Conservation (phyloP, 2,329 filamentous ascomycete genomes). For the Fusarium humuli region DNA sequence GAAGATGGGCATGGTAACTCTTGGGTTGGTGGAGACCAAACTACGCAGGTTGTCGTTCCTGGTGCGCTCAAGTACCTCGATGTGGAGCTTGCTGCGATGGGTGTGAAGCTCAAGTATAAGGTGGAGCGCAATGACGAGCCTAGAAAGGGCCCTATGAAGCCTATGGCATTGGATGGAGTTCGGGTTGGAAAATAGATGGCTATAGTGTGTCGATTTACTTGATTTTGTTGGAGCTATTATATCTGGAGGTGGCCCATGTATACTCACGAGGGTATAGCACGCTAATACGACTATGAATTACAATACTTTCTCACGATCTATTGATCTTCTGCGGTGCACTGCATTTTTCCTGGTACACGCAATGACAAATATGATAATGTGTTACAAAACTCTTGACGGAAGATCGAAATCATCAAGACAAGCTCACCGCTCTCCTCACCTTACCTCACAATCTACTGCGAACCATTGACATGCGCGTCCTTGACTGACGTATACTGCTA, state of each 20-base stretch:
- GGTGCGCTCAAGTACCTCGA: conserved; percentile 94
- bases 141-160: conserved; percentile 63
- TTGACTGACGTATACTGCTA: background rate
- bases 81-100: conserved; percentile 96
- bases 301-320: background rate
- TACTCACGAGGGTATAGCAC: conserved; percentile 27
- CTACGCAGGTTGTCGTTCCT: conserved; percentile 90
- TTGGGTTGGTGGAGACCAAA: conserved; percentile 90
- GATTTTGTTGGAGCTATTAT: conserved; percentile 36
- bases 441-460: background rate
- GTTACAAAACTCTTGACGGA: background rate
- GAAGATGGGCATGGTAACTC: conserved; percentile 88
- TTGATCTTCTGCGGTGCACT: background rate
- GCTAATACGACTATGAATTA: conserved; percentile 37
- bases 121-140: conserved; percentile 73
- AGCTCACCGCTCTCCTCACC: conserved; percentile 15
- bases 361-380: background rate
- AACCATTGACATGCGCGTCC: background rate
- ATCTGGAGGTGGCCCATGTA: conserved; percentile 26
- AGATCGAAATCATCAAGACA: background rate
- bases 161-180: conserved; percentile 50
- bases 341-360: background rate
- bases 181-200: conserved; percentile 46
- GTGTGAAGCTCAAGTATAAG: conserved; percentile 89
- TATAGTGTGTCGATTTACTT: conserved; percentile 30